These are phyloP conservation scores for Neobulgaria alba DNA, from an alignment of 2,329 filamentous ascomycete genomes.

Conservation along the genomic window DNA sequence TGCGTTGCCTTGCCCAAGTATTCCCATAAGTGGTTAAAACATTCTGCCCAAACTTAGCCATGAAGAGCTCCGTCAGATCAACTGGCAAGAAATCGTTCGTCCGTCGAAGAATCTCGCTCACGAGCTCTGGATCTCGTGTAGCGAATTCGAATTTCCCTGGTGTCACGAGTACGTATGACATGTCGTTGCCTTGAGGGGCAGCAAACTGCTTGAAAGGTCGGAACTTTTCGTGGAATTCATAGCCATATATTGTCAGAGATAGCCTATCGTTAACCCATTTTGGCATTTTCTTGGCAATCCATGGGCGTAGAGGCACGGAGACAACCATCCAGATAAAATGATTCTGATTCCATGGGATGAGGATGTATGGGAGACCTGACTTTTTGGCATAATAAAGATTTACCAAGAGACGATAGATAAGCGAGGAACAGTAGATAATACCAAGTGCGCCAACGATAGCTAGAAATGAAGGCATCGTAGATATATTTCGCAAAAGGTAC, in stretches of 20 bases:
- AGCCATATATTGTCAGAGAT: conserved; percentile 8
- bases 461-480: conserved; percentile 5
- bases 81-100: conserved; percentile 6
- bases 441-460: conserved; percentile 2
- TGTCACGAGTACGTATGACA: conserved; percentile 7
- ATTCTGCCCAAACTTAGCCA: conserved; percentile 28
- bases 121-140: conserved; percentile 8
- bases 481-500: too few relatives aligned
- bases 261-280: conserved; percentile 8
- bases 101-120: conserved; percentile 6
- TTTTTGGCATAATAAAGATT: conserved; percentile 8
- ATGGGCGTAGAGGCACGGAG: conserved; percentile 4
- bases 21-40: conserved; percentile 28
- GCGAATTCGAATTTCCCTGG: conserved; percentile 4
- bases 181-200: conserved; percentile 8
- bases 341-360: conserved; percentile 7
- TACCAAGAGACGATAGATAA: conserved; percentile 4
- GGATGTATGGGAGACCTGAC: conserved; percentile 9
- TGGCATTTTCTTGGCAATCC: conserved; percentile 6
- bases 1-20: conserved; percentile 35
- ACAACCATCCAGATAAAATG: conserved; percentile 8
- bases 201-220: conserved; percentile 5
- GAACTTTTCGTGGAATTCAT: conserved; percentile 9
- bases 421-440: conserved; percentile 1
- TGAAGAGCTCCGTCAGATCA: conserved; percentile 6